Evolutionary conservation across 2,329 filamentous ascomycete species (phyloP), one percentile per base, ranked within the genome.

Genomic region (Cladobotryum mycophilum): DNA sequence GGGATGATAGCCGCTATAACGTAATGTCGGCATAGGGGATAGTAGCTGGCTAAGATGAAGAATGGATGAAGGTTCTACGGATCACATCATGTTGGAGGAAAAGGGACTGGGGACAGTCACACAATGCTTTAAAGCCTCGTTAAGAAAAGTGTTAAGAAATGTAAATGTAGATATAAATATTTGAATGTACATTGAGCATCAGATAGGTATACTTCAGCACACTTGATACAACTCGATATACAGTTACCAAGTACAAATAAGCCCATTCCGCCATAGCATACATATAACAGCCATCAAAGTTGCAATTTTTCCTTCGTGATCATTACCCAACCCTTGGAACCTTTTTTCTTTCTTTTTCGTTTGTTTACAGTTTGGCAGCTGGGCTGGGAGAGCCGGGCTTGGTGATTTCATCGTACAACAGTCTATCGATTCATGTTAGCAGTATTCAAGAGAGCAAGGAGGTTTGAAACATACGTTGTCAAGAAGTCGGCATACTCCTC

Each of bases 401-500:
- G 15, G 88, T 91, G 65, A 95, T 93, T 69, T 93, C 88, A 61
- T 92, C 88, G 71, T 95, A 95, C 46, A 96, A 72, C 59, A 96
- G 72, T 47, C 86, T 93, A 55, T 30, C 25, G 6, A 30, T 15
- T 2, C 38, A n/a, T 15, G 38, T 17, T 38, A 38, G 36, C 20
- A 4, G 20, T 44, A n/a, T 30, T 15, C 15, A 41, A 18, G 6
- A 20, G 3, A 18, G 11, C 5, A 12, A n/a, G 33, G 15, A 6
- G 43, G 33, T 20, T 14, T 25, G 25, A 15, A 47, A 74, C 85
- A 78, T 76, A 89, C 84, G 75, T 73, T 7, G 89, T 96, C 75
- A 99, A 72, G 75, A 97, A 97, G 70, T 99, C 93, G 12, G 91
- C 90, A 69, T 97, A 97, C 60, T 96, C 91, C 76, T 97, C 93